Percentiles rank a stretch among this genome's conserved stretches.
Conservation (phyloP, 495 filamentous ascomycete species). For the Hypoxylon crocopeplum region DNA sequence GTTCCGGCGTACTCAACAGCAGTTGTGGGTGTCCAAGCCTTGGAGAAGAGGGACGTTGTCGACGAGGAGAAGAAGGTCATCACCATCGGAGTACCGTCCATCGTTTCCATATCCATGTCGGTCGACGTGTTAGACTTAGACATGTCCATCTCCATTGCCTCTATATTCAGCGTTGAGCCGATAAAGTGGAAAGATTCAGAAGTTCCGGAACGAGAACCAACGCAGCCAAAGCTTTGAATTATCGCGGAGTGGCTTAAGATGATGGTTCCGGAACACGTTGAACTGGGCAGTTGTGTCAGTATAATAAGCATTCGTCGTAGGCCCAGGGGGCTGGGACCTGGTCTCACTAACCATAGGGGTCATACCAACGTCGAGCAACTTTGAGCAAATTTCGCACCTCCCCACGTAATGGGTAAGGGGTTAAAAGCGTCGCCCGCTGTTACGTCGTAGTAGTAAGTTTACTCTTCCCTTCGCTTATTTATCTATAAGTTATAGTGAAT, state of each 20-base stretch:
- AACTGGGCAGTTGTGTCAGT: background rate
- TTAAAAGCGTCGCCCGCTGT: background rate
- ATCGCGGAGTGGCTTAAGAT: background rate
- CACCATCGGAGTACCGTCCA: constrained; percentile 20
- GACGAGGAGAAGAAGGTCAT: constrained; percentile 63
- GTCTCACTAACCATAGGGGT: background rate
- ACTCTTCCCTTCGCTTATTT: too few relatives aligned
- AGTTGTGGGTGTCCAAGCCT: constrained; percentile 67
- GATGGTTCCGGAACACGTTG: background rate
- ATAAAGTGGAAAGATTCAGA: background rate
- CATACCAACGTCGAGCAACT: constrained; percentile 4
- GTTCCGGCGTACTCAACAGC: constrained; percentile 73
- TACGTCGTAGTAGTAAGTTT: background rate
- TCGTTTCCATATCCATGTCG: constrained; percentile 23
- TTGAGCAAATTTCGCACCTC: constrained; percentile 22
- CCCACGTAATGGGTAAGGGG: background rate
- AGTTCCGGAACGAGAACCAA: background rate
- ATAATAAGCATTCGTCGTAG: too few relatives aligned
- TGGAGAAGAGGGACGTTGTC: constrained; percentile 70
- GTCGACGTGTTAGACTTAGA: constrained; percentile 9
- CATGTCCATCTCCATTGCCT: constrained; percentile 10
- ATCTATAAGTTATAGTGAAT: background rate
- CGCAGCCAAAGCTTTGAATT: background rate
- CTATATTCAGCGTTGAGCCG: too few relatives aligned
- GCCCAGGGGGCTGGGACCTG: too few relatives aligned